phyloP scores from a whole-genome alignment of 306 rosid species.

The Begonia fuchsioides region DNA sequence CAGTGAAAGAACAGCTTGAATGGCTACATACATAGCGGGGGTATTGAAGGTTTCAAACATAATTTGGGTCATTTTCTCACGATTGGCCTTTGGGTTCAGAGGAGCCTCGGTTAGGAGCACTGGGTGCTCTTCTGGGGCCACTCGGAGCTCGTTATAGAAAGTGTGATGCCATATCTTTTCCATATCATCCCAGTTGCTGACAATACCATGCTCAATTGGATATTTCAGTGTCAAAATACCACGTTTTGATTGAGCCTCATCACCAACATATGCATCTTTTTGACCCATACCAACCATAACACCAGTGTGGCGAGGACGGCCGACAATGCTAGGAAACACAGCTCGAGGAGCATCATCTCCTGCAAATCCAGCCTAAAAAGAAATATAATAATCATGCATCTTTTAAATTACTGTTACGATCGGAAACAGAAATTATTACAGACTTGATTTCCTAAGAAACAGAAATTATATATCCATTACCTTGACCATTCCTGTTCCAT shows the following conservation, averaged over 20 bases:
- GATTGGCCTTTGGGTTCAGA: conserved; percentile 83
- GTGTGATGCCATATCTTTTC: conserved; percentile 78
- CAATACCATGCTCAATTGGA: no score
- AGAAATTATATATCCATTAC: conserved; percentile 15
- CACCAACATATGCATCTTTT: conserved; percentile 94
- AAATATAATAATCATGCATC: no score
- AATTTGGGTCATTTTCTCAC: conserved; percentile 94
- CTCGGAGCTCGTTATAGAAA: conserved; percentile 88
- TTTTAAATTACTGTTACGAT: no score
- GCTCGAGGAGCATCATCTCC: conserved; percentile 99
- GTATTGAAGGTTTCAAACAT: conserved; percentile 90
- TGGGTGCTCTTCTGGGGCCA: conserved; percentile 93
- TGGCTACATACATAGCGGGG: conserved; percentile 95
- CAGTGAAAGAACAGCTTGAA: conserved; percentile 87
- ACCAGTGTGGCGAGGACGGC: conserved; percentile 92
- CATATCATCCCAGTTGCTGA: no score
- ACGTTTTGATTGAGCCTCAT: conserved; percentile 19
- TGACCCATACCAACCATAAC: conserved; percentile 99
- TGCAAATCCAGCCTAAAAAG: conserved; percentile 75
- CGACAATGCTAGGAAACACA: conserved; percentile 7
- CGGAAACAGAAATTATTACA: no score
- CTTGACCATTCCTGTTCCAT: conserved; percentile 96
- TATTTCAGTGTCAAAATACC: no score
- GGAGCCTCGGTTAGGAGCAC: conserved; percentile 93
- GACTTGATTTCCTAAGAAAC: no score